Evolutionary conservation across 371 early-diverging fungal species (phyloP), one percentile per base, ranked within the genome.

Genomic region (Zopfochytrium polystomum): DNA sequence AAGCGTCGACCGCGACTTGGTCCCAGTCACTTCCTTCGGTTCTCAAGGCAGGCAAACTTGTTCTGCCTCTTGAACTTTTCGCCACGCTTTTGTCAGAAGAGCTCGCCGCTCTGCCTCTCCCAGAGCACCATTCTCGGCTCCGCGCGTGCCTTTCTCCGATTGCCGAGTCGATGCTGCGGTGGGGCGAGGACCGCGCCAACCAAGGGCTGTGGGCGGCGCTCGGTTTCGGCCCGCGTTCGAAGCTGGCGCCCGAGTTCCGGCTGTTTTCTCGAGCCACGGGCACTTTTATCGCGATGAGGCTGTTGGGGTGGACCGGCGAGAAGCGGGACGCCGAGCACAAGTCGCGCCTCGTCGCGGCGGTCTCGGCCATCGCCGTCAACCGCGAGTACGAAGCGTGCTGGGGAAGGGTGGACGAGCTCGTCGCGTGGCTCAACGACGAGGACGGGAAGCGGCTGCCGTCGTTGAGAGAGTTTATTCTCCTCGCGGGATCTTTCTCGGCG

Each of bases 191-290:
- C 20, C 51, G 68, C 7, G 59, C 72, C 22, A 59, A 62, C 26
- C 61, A 56, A 27, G 70, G 71, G 11, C 47, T 76, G 11, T 76
- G 77, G 77, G 62, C 72, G 9, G 63, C 74, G 22, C 60, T 75
- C 15, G 73, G 73, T 29, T 65, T 74, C 29, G 70, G 70, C 3
- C n/a, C 52, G 23, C 13, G 52, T 13, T 52, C 68, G 13, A 55
- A 54, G 15, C 66, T 72, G 4, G 44, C 71, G 0, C 25, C 59
- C 6, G 65, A 68, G 20, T 65, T 75, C 47, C 61, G 69, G 15
- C 46, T 75, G 44, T 65, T 63, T 45, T 42, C 70, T 15, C 55
- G 65, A 50, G 32, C 50, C 26, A 32, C 57, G 2, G 68, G 63
- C 18, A 52, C 63, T n/a, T 72, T 72, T 52, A 47, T 75, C 15